Evolutionary conservation across 1,139 yeast genomes (phyloP), one percentile per base, ranked within the genome.

Genomic region (Taphrina deformans): DNA sequence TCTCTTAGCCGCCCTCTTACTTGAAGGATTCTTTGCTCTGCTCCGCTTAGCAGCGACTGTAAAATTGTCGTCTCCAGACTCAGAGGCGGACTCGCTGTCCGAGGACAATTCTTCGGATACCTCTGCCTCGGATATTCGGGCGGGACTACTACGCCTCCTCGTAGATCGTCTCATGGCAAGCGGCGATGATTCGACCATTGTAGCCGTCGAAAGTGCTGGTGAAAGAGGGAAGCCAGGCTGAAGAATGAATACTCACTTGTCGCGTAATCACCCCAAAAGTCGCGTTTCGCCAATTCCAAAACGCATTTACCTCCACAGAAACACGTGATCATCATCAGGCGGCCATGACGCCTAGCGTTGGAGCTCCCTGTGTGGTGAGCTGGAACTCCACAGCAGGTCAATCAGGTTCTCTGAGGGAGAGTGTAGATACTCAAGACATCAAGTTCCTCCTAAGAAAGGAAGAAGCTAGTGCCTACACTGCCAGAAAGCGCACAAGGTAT

Each of bases 121-220:
- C 16, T 51, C 27, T 18, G 27, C 26, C 14, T n/a, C 41, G 10
- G 18, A 18, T 5, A 23, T 21, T 12, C 16, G 10, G 7, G 35
- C 16, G 6, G 41, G 40, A 51, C 55, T 51, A 14, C 55, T 51
- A 14, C 55, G 53, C 21, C 35, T 16, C 24, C 55, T 26, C 23
- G 41, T 33, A 2, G 55, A 51, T 18, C 55, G 29, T 24, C 55
- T 51, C 48, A 21, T 44, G 18, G 53, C 53, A 7, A 48, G 35
- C 16, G 53, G 35, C 7, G 53, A 48, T 5, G 35, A 27, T 4
- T 10, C 35, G 1, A 26, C 53, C 53, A 48, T 48, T 27, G 21
- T 10, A 23, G 27, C 29, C 7, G 45, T 14, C 6, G n/a, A n/a
- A n/a, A n/a, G n/a, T n/a, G n/a, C n/a, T n/a, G 21, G 33, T 6